phyloP scores from a whole-genome alignment of 2,329 filamentous ascomycete genomes.

The Thyridium curvatum region DNA sequence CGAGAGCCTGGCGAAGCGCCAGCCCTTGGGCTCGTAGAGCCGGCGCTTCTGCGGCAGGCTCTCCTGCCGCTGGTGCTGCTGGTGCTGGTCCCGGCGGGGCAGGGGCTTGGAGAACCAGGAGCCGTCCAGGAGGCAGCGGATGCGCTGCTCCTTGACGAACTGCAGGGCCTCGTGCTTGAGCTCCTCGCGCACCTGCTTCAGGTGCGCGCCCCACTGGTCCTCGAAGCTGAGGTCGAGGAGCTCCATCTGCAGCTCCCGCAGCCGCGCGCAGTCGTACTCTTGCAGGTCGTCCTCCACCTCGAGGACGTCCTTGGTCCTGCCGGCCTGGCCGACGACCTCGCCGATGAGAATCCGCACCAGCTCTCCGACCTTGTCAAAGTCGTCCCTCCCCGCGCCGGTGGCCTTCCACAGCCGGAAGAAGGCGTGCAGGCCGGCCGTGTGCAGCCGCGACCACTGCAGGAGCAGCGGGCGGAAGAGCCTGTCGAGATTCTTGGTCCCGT shows the following conservation, averaged over 20 bases:
- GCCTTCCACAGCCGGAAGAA: slow-evolving; percentile 93
- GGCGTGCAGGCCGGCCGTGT: slow-evolving; percentile 76
- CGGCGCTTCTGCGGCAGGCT: slow-evolving; percentile 29
- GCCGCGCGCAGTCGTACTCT: slow-evolving; percentile 70
- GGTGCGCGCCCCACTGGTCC: slow-evolving; percentile 86
- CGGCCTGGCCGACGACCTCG: slow-evolving; percentile 77
- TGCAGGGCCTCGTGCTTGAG: slow-evolving; percentile 85
- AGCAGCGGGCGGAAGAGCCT: slow-evolving; percentile 80
- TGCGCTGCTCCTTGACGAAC: slow-evolving; percentile 95
- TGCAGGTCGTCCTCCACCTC: slow-evolving; percentile 86
- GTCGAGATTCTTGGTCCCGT: slow-evolving; percentile 68
- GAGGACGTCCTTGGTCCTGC: slow-evolving; percentile 74
- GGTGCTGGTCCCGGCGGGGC: slow-evolving; percentile 26
- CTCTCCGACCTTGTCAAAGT: slow-evolving; percentile 91
- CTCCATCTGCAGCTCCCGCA: slow-evolving; percentile 90
- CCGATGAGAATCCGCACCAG: slow-evolving; percentile 85
- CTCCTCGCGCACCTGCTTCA: slow-evolving; percentile 85
- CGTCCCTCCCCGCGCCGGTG: slow-evolving; percentile 74
- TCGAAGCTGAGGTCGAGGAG: slow-evolving; percentile 87
- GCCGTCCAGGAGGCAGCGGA: slow-evolving; percentile 81
- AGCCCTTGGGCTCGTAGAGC: slow-evolving; percentile 47
- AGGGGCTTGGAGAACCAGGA: slow-evolving; percentile 70
- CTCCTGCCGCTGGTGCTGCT: slow-evolving; percentile 32
- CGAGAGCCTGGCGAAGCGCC: slow-evolving; percentile 82
- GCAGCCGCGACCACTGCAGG: slow-evolving; percentile 87